Base-by-base conservation (phyloP, 2,329 filamentous ascomycete species). In the Ceratocystis smalleyi region DNA sequence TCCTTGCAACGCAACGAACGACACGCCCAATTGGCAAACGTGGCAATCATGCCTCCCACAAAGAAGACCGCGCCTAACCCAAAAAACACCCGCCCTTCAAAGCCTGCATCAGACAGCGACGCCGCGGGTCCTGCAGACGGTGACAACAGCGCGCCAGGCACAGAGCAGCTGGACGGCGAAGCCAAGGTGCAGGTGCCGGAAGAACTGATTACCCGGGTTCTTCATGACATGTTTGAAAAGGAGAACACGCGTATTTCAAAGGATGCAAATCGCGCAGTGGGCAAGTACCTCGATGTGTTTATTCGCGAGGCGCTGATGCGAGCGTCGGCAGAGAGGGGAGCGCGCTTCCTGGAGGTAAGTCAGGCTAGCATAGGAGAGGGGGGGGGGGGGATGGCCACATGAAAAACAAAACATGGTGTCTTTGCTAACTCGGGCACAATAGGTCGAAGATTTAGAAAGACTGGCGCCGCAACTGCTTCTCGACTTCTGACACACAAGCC, bases 201-300 rank as follows among this genome's bases (percentile, higher is more conserved):
- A 2, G 84, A 89, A 54, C 78, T 97, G 0, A 75, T 96, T 49
- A 87, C 88, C 8, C 82, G 84, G 43, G 76, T 96, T 2, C 77
- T 96, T 43, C 86, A 95, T 72, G 84, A 91, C 69, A 84, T 88
- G 72, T 96, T 96, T 71, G 79, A 86, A 69, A 79, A 81, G 67
- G 81, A 87, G 60, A 80, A 81, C 64, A 91, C 87, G 27, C 80
- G 86, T 69, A 84, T 96, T 68, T 85, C 85, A 6, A 85, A 83
- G 69, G 88, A 91, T 70, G 90, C 90, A 3, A 89, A 91, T 72
- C 80, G 77, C 5, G 82, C 91, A 1, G 81, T 91, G 66, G 87
- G 84, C 15, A 90, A 87, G 75, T 97, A 97, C 72, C 81, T 96
- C 74, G 90, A 96, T 74, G 83, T 92, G 0, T 97, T 96, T 75